Conservation (phyloP, 495 filamentous ascomycete species). For the Aspergillus sparsus region DNA sequence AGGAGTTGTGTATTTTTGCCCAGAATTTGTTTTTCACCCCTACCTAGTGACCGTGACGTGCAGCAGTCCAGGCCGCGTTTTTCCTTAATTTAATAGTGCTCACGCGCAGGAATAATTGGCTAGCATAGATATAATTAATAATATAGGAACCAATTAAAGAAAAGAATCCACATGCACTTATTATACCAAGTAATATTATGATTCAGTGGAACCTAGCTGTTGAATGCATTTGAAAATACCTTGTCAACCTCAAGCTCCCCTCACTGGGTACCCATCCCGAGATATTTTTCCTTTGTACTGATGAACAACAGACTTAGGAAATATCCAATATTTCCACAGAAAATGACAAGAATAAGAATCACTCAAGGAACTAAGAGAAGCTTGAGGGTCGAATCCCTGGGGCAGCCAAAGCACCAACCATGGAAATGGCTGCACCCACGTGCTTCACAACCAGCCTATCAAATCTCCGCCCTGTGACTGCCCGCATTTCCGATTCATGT, state of each 20-base stretch:
- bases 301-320: too few species aligned
- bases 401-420: slow-evolving; percentile 13
- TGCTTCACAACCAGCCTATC: slow-evolving; percentile 12
- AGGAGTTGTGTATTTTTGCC: too few species aligned
- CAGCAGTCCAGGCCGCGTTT: background rate
- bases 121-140: background rate
- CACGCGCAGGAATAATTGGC: background rate
- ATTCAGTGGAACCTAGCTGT: too few species aligned
- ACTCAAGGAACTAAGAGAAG: background rate
- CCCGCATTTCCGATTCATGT: background rate
- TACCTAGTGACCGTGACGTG: background rate
- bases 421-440: slow-evolving; percentile 9
- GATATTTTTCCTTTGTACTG: too few species aligned
- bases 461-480: slow-evolving; percentile 2
- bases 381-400: slow-evolving; percentile 4
- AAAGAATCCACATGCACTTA: too few species aligned
- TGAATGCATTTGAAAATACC: too few species aligned
- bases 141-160: background rate
- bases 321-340: too few species aligned
- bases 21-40: too few species aligned
- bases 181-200: too few species aligned
- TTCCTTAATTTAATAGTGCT: background rate
- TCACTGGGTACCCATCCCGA: too few species aligned
- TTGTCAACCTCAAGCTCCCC: too few species aligned
- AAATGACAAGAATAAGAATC: background rate